phyloP scores from a whole-genome alignment of 805 yeast species.

The Yamadazyma insecticola region DNA sequence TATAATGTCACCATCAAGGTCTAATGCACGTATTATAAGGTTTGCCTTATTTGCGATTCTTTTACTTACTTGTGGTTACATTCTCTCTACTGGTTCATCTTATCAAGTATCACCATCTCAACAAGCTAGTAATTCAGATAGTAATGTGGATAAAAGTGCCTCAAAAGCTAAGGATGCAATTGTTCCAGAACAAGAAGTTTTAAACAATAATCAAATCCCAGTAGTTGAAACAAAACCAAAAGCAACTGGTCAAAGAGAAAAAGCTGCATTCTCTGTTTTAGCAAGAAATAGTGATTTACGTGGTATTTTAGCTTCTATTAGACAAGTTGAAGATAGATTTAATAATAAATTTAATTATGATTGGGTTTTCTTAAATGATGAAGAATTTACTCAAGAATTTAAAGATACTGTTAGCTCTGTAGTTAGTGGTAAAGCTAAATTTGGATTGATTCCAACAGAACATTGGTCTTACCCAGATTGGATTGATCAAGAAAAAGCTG shows the following conservation, averaged over 20 bases:
- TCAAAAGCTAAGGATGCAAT: conserved; percentile 1
- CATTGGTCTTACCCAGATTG: conserved; percentile 87
- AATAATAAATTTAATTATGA: conserved; percentile 78
- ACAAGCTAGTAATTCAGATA: background rate
- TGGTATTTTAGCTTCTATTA: conserved; percentile 58
- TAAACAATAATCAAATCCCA: background rate
- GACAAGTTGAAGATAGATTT: conserved; percentile 85
- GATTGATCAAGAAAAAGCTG: conserved; percentile 75
- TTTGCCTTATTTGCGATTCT: conserved; percentile 35
- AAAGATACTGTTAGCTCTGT: conserved; percentile 60
- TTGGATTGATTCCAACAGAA: conserved; percentile 74
- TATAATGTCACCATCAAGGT: conserved; percentile 21
- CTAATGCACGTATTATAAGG: conserved; percentile 35
- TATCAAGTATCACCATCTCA: conserved; percentile 11
- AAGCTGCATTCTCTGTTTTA: conserved; percentile 74
- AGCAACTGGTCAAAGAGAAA: conserved; percentile 45
- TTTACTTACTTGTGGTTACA: conserved; percentile 31
- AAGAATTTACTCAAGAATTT: conserved; percentile 77
- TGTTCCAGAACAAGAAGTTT: background rate
- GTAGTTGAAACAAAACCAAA: background rate
- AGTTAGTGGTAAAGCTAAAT: conserved; percentile 72
- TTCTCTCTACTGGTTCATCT: conserved; percentile 33
- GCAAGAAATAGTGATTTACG: conserved; percentile 74
- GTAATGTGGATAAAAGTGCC: conserved; percentile 3
- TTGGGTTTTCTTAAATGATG: conserved; percentile 94